Base-by-base conservation (phyloP, 768 basidiomycete species). In the Russula abietina region DNA sequence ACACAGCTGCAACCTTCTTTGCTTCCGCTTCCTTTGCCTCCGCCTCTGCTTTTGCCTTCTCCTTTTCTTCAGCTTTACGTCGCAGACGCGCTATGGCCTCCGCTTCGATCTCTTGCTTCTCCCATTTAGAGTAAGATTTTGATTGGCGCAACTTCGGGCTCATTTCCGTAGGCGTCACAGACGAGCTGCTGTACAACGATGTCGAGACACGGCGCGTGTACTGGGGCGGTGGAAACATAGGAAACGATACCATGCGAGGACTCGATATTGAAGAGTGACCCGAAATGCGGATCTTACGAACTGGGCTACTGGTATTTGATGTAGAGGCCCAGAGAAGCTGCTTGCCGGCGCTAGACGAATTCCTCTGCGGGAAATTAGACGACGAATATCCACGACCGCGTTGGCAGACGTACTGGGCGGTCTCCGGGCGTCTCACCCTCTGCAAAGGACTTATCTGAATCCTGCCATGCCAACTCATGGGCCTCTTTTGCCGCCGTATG, bases 21-120 rank as follows among this genome's bases (percentile, higher is more conserved):
- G 70, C 74, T 60, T 75, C 73, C 0, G 69, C 71, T 45, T 68
- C 60, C 60, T 59, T 67, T 48, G 51, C 49, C 32, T 67, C 64
- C 10, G 59, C 64, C n/a, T 65, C 64, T 11, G 55, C 64, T 30
- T 54, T 65, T 36, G 61, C 59, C 39, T 63, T 62, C 54, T 63
- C 61, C 17, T 63, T 63, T 57, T 78, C 77, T 69, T 80, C 78
- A 33, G 75, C 74, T 75, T 74, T 78, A 70, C 72, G 83, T 54
- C 89, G 78, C 68, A 92, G 82, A 70, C 80, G 86, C 69, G 81
- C 81, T 80, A 92, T 86, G 26, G 89, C 88, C 48, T 83, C 82
- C 3, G 90, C 90, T 69, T 93, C 90, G 33, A 89, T 72, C 67
- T 93, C 89, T 72, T 92, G 89, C 64, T 90, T 91, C 72, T 92